Base-by-base conservation (phyloP, 345 rosid genomes). In the Ricinus communis region DNA sequence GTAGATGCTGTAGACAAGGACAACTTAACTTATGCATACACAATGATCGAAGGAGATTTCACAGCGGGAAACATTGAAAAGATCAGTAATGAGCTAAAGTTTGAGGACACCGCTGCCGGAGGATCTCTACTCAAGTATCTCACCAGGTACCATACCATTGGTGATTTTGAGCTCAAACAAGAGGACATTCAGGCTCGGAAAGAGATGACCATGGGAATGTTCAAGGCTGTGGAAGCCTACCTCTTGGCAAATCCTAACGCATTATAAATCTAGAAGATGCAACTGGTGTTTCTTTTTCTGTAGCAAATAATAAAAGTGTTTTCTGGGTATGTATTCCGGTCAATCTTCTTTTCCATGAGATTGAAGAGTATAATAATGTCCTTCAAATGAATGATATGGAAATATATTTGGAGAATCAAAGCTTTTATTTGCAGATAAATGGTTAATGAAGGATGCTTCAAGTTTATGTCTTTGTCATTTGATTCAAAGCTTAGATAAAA, bases 1-100 rank as follows among this genome's bases (percentile, higher is more conserved):
- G 63, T 79, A 31, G 87, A 84, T 21, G 71, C 55, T n/a, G 30
- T 84, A 36, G 87, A 84, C 41, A 79, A 81, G 77, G 86, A 81
- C 58, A 81, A 74, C 12, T 65, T 62, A 47, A 65, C 33, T 6
- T 80, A 71, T 69, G 64, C 68, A 47, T 79, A 74, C 68, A 82
- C 69, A 10, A 68, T 82, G 70, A 72, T 85, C 13, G 88, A 80
- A 52, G 64, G 82, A 5, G 77, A 81, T 49, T 64, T 57, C 0
- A 18, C 53, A 46, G 53, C 76, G 73, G 78, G 76, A 64, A 74
- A 43, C 66, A 62, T 76, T 55, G 85, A 82, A 62, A 77, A 63
- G n/a, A 67, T 85, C 7, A 36, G 56, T 0, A 70, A 71, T 38
- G 85, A 81, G 65, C 63, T 77, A 22, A 83, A 77, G 70, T 79